Percentiles rank a stretch among this genome's conserved stretches.
Evolutionary conservation across 2,329 filamentous ascomycete genomes (phyloP).

Genomic region (Pseudogymnoascus sp.): DNA sequence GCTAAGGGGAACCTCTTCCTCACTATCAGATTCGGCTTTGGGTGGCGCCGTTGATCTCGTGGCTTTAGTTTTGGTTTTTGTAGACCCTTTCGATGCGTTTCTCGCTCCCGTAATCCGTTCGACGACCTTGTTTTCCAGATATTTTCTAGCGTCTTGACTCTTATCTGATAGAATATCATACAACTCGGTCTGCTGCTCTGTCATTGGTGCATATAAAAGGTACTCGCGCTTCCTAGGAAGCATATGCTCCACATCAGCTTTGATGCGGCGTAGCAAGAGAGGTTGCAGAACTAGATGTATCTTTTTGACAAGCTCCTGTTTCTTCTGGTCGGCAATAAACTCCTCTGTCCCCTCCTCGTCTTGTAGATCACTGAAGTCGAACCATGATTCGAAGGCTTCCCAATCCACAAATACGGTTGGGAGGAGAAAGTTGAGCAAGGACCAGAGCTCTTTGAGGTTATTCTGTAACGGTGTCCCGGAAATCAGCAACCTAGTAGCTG

Average conservation of each 20-base stretch:
- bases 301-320: constrained; percentile 72
- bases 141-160: constrained; percentile 56
- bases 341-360: constrained; percentile 73
- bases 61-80: not conserved
- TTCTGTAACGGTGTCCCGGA: constrained; percentile 95
- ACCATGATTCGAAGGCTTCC: constrained; percentile 91
- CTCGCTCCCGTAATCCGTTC: constrained; percentile 46
- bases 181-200: constrained; percentile 79
- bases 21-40: constrained; percentile 21
- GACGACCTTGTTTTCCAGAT: constrained; percentile 71
- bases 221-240: constrained; percentile 97
- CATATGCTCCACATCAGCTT: constrained; percentile 83
- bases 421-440: constrained; percentile 83
- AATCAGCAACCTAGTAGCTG: constrained; percentile 83
- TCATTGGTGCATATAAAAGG: constrained; percentile 87
- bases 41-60: not conserved
- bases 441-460: constrained; percentile 92
- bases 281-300: constrained; percentile 92
- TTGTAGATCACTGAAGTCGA: constrained; percentile 88
- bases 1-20: constrained; percentile 22
- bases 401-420: constrained; percentile 90
- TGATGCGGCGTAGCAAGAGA: constrained; percentile 77
- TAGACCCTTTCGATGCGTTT: constrained; percentile 10
- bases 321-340: constrained; percentile 69
- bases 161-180: constrained; percentile 61